Conservation (phyloP, 495 filamentous ascomycete genomes). For the Evernia prunastri region DNA sequence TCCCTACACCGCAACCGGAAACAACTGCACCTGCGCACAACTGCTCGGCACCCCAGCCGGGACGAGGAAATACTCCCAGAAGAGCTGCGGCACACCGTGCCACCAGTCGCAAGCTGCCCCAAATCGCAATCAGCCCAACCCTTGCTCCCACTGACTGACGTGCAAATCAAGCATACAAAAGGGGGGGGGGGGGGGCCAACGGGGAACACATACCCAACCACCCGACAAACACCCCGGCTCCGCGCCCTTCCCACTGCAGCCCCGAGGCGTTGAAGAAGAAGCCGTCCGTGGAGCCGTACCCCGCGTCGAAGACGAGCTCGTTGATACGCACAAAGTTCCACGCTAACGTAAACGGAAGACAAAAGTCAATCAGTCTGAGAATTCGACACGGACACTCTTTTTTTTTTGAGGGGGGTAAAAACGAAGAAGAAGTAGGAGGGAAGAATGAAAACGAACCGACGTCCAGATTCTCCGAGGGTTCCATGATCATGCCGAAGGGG, state of each 20-base stretch:
- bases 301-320: constrained; percentile 19
- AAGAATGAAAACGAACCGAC: constrained; percentile 23
- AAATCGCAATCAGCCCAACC: constrained; percentile 2
- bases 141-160: too few species aligned
- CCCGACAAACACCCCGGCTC: constrained; percentile 36
- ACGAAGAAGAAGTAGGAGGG: too few species aligned
- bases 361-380: too few species aligned
- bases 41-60: constrained; percentile 35
- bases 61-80: constrained; percentile 38
- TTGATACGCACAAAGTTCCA: constrained; percentile 40
- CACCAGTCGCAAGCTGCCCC: constrained; percentile 51
- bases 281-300: constrained; percentile 30
- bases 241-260: constrained; percentile 27
- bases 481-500: constrained; percentile 37
- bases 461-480: constrained; percentile 24
- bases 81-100: constrained; percentile 50
- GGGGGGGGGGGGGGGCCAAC: neutral
- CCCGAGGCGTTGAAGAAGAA: constrained; percentile 38
- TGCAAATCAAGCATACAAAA: too few species aligned
- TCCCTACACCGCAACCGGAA: constrained; percentile 14
- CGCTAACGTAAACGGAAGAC: too few species aligned
- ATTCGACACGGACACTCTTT: too few species aligned
- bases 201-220: constrained; percentile 43
- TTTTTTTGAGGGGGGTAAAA: neutral
- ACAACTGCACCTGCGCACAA: constrained; percentile 41